A percentile compares a stretch with the other conserved stretches of the same genome.
Evolutionary conservation across 2,329 filamentous ascomycete species (phyloP).

Genomic region (Sphaerostilbella broomeana): DNA sequence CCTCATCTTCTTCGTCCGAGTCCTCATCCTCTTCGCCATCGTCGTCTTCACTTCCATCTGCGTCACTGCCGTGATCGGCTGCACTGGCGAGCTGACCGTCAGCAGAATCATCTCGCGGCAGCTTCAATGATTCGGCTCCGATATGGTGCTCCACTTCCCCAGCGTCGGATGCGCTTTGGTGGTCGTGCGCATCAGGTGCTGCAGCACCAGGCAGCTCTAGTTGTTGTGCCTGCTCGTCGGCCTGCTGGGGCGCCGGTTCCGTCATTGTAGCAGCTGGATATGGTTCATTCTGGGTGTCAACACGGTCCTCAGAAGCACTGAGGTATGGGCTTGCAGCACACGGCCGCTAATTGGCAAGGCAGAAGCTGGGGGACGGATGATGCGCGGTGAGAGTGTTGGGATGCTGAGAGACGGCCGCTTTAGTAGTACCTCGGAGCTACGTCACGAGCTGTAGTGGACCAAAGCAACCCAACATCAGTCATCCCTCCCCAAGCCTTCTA

Average conservation of each 20-base stretch:
- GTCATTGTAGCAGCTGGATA: constrained; percentile 32
- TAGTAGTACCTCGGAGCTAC: constrained; percentile 23
- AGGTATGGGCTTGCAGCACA: constrained; percentile 10
- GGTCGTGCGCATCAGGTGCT: constrained; percentile 5
- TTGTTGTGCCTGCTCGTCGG: constrained; percentile 18
- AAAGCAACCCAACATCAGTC: not conserved
- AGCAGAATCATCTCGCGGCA: constrained; percentile 15
- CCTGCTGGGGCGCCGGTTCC: constrained; percentile 32
- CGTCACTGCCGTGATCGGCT: constrained; percentile 15
- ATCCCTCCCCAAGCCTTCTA: constrained; percentile 2
- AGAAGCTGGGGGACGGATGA: not conserved
- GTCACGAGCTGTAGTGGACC: constrained; percentile 22
- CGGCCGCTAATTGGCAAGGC: constrained; percentile 3
- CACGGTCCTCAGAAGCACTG: constrained; percentile 9
- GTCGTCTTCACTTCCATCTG: constrained; percentile 15
- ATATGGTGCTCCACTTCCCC: not conserved
- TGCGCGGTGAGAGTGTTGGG: not conserved
- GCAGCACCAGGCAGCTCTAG: not conserved
- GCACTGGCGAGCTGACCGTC: constrained; percentile 6
- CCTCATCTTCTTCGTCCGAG: constrained; percentile 30
- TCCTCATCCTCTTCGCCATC: constrained; percentile 21
- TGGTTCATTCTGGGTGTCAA: constrained; percentile 25
- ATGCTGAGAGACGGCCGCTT: too few relatives aligned
- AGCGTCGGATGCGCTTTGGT: not conserved
- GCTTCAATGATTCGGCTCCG: not conserved